phyloP scores from a whole-genome alignment of 352 stramenopile species.

The Plasmopara viticola region DNA sequence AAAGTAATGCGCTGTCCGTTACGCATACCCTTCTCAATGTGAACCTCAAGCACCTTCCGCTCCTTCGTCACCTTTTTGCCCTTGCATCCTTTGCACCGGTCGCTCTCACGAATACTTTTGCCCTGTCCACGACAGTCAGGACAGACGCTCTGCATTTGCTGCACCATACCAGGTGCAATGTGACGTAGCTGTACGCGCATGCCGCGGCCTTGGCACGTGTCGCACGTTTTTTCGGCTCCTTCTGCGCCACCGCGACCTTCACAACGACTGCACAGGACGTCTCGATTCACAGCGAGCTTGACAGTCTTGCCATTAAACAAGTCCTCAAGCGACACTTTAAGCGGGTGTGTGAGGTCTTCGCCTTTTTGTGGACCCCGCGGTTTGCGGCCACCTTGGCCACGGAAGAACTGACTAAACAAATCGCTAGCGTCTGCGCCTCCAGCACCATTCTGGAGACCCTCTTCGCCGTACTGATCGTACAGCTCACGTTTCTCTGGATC shows the following conservation, averaged over 20 bases:
- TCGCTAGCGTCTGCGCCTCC: slow-evolving; percentile 74
- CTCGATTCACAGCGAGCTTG: slow-evolving; percentile 95
- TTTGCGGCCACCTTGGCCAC: slow-evolving; percentile 49
- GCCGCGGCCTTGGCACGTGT: slow-evolving; percentile 93
- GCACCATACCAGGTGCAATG: slow-evolving; percentile 97
- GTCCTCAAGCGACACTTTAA: slow-evolving; percentile 97
- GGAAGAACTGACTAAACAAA: slow-evolving; percentile 98
- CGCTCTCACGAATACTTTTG: slow-evolving; percentile 90
- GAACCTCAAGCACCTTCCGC: slow-evolving; percentile 97
- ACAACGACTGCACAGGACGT: slow-evolving; percentile 87
- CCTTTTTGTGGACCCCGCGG: slow-evolving; percentile 90
- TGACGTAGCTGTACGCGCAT: slow-evolving; percentile 94
- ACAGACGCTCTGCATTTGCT: slow-evolving; percentile 96
- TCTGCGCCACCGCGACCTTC: slow-evolving; percentile 88
- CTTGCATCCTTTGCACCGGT: slow-evolving; percentile 90
- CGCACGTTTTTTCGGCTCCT: slow-evolving; percentile 90
- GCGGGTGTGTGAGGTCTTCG: slow-evolving; percentile 91
- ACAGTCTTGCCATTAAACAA: slow-evolving; percentile 99
- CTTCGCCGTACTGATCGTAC: slow-evolving; percentile 95
- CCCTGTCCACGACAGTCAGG: slow-evolving; percentile 91
- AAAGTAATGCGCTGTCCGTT: slow-evolving; percentile 98
- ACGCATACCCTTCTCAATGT: slow-evolving; percentile 98
- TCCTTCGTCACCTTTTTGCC: slow-evolving; percentile 95
- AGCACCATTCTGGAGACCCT: slow-evolving; percentile 92
- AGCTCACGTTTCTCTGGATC: slow-evolving; percentile 88